phyloP scores from a whole-genome alignment of 306 rosid species.

The Amphicarpaea edgeworthii region DNA sequence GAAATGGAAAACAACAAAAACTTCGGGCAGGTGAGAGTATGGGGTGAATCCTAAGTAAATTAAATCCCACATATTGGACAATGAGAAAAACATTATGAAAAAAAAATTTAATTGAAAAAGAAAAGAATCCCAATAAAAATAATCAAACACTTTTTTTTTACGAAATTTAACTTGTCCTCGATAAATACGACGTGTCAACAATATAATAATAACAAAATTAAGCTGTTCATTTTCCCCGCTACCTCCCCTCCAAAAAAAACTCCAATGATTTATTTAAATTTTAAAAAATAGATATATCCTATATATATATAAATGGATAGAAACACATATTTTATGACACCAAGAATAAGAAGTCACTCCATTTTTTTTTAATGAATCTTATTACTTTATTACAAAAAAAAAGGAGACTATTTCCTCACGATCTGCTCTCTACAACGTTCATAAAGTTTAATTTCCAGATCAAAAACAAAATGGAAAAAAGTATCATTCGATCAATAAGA shows the following conservation, averaged over 20 bases:
- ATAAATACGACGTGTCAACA: too few species aligned
- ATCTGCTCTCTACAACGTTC: constrained; percentile 3
- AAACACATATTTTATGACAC: too few species aligned
- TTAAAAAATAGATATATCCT: too few species aligned
- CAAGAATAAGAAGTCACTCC: too few species aligned
- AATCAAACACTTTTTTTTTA: too few species aligned
- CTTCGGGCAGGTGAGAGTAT: too few species aligned
- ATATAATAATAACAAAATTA: too few species aligned
- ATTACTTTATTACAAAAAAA: not conserved
- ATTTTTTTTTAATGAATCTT: not conserved
- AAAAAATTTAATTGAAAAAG: too few species aligned
- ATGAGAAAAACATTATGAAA: not conserved
- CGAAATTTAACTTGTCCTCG: too few species aligned
- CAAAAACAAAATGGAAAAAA: constrained; percentile 20
- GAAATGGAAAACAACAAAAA: not conserved
- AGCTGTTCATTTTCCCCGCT: not conserved
- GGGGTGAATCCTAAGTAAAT: not conserved
- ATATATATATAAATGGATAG: too few species aligned
- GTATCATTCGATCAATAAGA: not conserved
- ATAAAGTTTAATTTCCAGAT: constrained; percentile 11
- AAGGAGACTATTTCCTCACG: not conserved
- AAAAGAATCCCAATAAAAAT: too few species aligned
- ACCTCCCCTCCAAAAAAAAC: not conserved
- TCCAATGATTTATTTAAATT: not conserved
- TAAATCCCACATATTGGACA: not conserved